Percentiles rank a stretch among this genome's conserved stretches.
phyloP scores from a whole-genome alignment of 2,329 filamentous ascomycete genomes.

The Alternaria ventricosa region DNA sequence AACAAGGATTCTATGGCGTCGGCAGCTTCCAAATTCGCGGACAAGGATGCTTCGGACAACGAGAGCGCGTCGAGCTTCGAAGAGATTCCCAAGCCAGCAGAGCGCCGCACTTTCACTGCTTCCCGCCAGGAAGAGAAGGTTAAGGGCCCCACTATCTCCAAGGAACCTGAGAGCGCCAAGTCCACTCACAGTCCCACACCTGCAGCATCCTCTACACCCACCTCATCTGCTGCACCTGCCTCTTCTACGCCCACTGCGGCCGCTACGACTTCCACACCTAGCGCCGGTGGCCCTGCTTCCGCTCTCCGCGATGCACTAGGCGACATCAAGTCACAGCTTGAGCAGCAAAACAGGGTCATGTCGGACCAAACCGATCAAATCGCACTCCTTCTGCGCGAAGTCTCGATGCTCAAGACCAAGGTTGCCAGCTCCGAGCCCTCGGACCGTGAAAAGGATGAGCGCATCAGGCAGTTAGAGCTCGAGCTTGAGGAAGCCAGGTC shows the following conservation, averaged over 20 bases:
- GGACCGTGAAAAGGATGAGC: slow-evolving; percentile 50
- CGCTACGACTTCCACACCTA: slow-evolving; percentile 46
- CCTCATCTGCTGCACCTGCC: slow-evolving; percentile 46
- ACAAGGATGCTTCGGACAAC: slow-evolving; percentile 67
- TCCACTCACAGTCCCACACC: slow-evolving; percentile 46
- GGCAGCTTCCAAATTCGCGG: slow-evolving; percentile 85
- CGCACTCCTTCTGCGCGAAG: slow-evolving; percentile 68
- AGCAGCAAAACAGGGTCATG: slow-evolving; percentile 79
- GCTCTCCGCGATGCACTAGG: slow-evolving; percentile 70
- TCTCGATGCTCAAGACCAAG: slow-evolving; percentile 73
- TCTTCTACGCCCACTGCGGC: slow-evolving; percentile 49
- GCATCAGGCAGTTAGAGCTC: slow-evolving; percentile 49
- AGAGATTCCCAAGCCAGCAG: slow-evolving; percentile 77
- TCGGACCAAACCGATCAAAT: slow-evolving; percentile 80
- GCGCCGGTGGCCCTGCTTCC: slow-evolving; percentile 55
- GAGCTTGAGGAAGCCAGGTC: slow-evolving; percentile 51
- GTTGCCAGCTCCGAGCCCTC: slow-evolving; percentile 56
- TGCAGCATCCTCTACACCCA: slow-evolving; percentile 45
- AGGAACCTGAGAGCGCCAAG: slow-evolving; percentile 56
- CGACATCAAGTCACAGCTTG: slow-evolving; percentile 79
- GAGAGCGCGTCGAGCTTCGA: slow-evolving; percentile 84
- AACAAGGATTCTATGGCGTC: slow-evolving; percentile 87
- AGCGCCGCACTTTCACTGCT: slow-evolving; percentile 58
- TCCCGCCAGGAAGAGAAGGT: slow-evolving; percentile 51
- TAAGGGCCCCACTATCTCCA: slow-evolving; percentile 37